Base-by-base conservation (phyloP, 768 basidiomycete species). In the Crassisporium funariophilum region DNA sequence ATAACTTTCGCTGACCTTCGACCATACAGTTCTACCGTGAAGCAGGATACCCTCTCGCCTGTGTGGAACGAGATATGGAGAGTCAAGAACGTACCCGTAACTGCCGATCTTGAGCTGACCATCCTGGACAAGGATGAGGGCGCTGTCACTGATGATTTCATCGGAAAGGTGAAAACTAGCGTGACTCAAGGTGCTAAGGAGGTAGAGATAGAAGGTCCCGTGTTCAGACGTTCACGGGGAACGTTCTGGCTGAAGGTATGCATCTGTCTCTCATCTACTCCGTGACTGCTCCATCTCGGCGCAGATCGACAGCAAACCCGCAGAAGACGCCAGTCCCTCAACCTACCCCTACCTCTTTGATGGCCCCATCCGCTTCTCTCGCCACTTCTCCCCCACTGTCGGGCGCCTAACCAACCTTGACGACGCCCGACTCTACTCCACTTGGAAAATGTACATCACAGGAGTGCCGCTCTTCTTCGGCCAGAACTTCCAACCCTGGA, bases 21-120 rank as follows among this genome's bases (percentile, higher is more conserved):
- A 40, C n/a, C 47, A 6, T 24, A 15, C 50, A 90, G 88, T 33
- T 90, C 88, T 0, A 78, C 82, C 0, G 83, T 90, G 8, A 73
- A 84, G 54, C 44, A 64, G 10, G 69, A 79, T 36, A 82, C 81
- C 5, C 62, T 82, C 15, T 54, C 68, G 0, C 88, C 88, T 0
- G 82, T 86, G 15, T 90, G 88, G 88, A 84, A 91, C 56, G 88
- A 88, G 58, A 51, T 71, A 7, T 90, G 88, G 88, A 67, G 69
- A 24, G 66, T 90, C 51, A 85, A 82, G 66, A 88, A 86, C 57
- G 87, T 90, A 11, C 88, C 88, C 0, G 62, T 60, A 4, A 75
- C 69, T n/a, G 86, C 86, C 6, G 71, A 68, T 19, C 64, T 91
- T 6, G 61, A 67, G 4, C 78, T 89, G n/a, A 66, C 77, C 34